Evolutionary conservation across 2,329 filamentous ascomycete genomes (phyloP).

Genomic region (Leptographium wingfieldii): DNA sequence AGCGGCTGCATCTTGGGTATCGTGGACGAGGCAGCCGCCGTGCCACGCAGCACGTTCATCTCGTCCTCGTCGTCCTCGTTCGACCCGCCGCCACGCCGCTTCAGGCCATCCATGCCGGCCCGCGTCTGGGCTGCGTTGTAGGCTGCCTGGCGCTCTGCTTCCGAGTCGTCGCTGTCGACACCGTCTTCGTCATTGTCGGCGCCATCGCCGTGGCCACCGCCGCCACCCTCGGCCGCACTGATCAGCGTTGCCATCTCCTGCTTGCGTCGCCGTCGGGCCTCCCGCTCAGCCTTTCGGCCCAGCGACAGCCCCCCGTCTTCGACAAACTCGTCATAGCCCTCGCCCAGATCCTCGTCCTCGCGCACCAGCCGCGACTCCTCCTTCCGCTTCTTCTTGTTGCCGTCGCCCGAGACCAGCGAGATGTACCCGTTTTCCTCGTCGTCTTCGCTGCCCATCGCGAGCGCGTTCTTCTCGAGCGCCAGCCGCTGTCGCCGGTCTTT

Average conservation of each 20-base stretch:
- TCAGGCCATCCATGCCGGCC: constrained; percentile 68
- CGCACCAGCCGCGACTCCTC: constrained; percentile 61
- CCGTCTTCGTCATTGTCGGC: constrained; percentile 47
- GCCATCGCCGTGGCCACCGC: constrained; percentile 50
- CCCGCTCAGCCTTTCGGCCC: constrained; percentile 65
- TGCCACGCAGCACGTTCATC: constrained; percentile 13
- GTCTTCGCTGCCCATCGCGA: constrained; percentile 50
- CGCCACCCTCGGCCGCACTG: constrained; percentile 56
- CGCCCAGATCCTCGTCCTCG: constrained; percentile 85
- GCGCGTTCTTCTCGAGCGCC: constrained; percentile 54
- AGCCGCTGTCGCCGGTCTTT: constrained; percentile 78
- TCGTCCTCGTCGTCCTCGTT: constrained; percentile 13
- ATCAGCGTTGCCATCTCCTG: constrained; percentile 78
- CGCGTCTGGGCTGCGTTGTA: constrained; percentile 82
- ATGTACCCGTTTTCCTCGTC: constrained; percentile 23
- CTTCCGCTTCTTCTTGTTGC: constrained; percentile 37
- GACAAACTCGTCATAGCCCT: constrained; percentile 87
- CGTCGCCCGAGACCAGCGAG: constrained; percentile 17
- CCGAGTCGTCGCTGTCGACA: constrained; percentile 55
- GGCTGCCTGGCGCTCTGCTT: constrained; percentile 60
- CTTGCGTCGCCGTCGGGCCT: constrained; percentile 52
- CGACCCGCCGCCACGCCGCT: constrained; percentile 30
- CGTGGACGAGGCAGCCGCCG: constrained; percentile 8
- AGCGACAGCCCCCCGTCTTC: constrained; percentile 72
- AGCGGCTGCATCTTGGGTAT: constrained; percentile 63